phyloP scores from a whole-genome alignment of 768 basidiomycete genomes.

The Tricholoma saponaceum region DNA sequence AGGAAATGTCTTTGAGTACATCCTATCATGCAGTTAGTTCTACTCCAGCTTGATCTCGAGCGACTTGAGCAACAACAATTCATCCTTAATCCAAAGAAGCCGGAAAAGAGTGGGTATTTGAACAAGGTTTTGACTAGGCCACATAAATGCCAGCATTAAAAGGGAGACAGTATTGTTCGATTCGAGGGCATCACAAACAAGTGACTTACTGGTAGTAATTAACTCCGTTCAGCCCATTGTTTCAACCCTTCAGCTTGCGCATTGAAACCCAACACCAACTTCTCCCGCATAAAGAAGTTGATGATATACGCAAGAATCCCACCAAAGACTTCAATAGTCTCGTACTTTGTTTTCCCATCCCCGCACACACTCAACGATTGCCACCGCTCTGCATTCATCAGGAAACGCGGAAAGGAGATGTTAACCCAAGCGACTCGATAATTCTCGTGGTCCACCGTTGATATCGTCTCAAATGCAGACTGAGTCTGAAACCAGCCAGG shows the following conservation, averaged over 20 bases:
- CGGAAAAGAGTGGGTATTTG: no score
- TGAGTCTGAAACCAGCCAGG: conserved; percentile 32
- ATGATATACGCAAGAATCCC: conserved; percentile 54
- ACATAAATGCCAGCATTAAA: no score
- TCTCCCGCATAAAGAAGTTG: conserved; percentile 36
- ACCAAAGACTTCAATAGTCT: conserved; percentile 57
- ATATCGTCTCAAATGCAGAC: conserved; percentile 42
- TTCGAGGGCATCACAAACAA: not conserved
- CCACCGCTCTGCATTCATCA: conserved; percentile 59
- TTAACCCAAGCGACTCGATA: conserved; percentile 57
- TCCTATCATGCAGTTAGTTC: no score
- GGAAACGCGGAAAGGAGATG: conserved; percentile 35
- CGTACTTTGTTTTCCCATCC: conserved; percentile 56
- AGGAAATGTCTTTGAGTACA: no score
- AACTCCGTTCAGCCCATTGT: conserved; percentile 37
- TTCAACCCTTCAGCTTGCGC: conserved; percentile 61
- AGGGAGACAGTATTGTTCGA: no score
- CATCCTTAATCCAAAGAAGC: no score
- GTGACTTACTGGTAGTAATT: not conserved
- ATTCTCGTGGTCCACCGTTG: conserved; percentile 46
- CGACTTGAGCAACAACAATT: no score
- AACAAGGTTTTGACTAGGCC: no score
- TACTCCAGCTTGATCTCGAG: no score
- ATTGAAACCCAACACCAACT: conserved; percentile 40
- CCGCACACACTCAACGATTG: conserved; percentile 50